phyloP scores from a whole-genome alignment of 345 rosid genomes.

The Psidium guajava region DNA sequence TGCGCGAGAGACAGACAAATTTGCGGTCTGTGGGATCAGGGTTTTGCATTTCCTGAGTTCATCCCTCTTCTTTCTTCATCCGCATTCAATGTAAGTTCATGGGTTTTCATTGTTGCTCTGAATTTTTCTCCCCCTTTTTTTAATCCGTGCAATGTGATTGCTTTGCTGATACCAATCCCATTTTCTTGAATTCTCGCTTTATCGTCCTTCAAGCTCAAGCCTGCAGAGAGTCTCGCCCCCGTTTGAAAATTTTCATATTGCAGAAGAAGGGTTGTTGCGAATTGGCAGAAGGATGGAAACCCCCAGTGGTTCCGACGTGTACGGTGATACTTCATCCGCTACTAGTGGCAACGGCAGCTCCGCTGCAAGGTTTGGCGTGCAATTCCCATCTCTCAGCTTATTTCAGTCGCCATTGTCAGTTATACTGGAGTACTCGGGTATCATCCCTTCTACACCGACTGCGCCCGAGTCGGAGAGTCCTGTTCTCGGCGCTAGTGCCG shows the following conservation, averaged over 20 bases:
- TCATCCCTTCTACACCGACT: neutral
- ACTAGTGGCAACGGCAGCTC: neutral
- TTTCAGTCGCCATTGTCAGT: conserved; percentile 17
- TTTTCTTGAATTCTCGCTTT: neutral
- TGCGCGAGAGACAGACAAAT: neutral
- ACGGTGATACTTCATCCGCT: neutral
- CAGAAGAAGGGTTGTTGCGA: neutral
- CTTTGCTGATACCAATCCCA: neutral
- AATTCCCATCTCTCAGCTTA: conserved; percentile 13
- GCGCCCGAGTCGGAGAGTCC: neutral
- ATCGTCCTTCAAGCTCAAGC: neutral
- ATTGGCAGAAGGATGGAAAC: neutral
- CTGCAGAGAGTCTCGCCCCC: neutral
- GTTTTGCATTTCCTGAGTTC: neutral
- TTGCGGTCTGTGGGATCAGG: neutral
- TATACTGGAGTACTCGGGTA: conserved; percentile 24
- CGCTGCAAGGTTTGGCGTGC: conserved; percentile 10
- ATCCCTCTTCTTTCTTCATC: neutral
- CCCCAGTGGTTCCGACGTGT: neutral
- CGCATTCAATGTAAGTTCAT: neutral
- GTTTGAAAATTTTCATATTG: neutral
- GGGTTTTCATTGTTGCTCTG: neutral
- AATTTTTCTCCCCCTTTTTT: neutral
- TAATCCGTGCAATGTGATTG: neutral
- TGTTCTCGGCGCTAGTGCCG: neutral